Percentiles rank a stretch among this genome's conserved stretches.
Conservation (phyloP, 2,329 filamentous ascomycete genomes). For the Claviceps humidiphila region DNA sequence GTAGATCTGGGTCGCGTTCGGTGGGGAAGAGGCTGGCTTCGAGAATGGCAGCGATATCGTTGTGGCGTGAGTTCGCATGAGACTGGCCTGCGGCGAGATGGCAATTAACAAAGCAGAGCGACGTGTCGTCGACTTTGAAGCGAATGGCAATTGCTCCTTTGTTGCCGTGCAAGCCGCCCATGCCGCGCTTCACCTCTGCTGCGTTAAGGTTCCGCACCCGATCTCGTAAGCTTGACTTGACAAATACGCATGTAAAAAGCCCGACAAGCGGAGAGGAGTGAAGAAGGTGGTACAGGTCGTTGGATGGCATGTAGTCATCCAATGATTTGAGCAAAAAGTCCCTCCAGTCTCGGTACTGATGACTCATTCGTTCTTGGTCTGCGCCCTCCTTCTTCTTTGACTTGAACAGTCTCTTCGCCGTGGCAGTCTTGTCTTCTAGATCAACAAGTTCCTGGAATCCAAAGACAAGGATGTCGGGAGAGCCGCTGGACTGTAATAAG, state of each 20-base stretch:
- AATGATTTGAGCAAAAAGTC: slow-evolving; percentile 74
- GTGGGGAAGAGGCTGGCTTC: slow-evolving; percentile 63
- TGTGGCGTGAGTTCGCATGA: slow-evolving; percentile 81
- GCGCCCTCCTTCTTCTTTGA: slow-evolving; percentile 75
- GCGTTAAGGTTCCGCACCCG: slow-evolving; percentile 66
- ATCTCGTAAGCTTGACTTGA: slow-evolving; percentile 64
- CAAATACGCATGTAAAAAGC: slow-evolving; percentile 90
- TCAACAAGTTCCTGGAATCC: slow-evolving; percentile 98
- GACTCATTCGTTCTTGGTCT: slow-evolving; percentile 85
- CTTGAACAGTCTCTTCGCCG: slow-evolving; percentile 88
- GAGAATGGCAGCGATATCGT: slow-evolving; percentile 80
- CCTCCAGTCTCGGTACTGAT: slow-evolving; percentile 93
- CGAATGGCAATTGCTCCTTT: slow-evolving; percentile 87
- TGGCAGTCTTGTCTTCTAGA: slow-evolving; percentile 91
- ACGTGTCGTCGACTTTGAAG: slow-evolving; percentile 89
- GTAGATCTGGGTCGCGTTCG: slow-evolving; percentile 51
- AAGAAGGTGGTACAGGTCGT: slow-evolving; percentile 70
- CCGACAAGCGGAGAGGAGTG: slow-evolving; percentile 83
- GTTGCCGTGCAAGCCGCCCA: slow-evolving; percentile 91
- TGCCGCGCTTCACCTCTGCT: slow-evolving; percentile 84
- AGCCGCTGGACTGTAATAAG: slow-evolving; percentile 59
- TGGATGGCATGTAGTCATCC: slow-evolving; percentile 67
- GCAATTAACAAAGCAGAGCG: slow-evolving; percentile 92
- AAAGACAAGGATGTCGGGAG: slow-evolving; percentile 85
- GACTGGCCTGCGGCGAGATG: slow-evolving; percentile 91